Evolutionary conservation across 176 grass and related monocot species (phyloP).

Genomic region (Zea luxurians): DNA sequence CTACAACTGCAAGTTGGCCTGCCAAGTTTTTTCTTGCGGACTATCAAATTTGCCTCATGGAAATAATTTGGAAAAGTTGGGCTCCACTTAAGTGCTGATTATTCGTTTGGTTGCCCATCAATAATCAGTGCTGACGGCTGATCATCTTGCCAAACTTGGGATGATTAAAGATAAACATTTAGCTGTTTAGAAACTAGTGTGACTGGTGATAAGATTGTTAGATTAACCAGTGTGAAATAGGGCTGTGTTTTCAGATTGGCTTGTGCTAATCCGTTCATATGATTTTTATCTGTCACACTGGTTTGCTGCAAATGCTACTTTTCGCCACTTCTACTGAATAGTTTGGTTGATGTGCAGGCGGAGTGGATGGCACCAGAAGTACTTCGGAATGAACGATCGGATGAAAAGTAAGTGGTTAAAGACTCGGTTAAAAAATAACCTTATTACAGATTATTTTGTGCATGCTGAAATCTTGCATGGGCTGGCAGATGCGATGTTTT

Average conservation of each 20-base stretch:
- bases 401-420: constrained; percentile 76
- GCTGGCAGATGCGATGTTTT: constrained; percentile 89
- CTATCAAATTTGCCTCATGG: background rate
- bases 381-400: constrained; percentile 88
- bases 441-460: constrained; percentile 11
- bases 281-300: constrained; percentile 6
- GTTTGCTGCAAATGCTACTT: constrained; percentile 35
- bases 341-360: constrained; percentile 59
- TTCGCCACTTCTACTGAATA: constrained; percentile 24
- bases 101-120: background rate
- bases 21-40: background rate
- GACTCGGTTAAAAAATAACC: background rate
- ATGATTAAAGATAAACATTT: background rate
- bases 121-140: background rate
- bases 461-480: constrained; percentile 33
- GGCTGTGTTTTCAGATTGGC: background rate
- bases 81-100: background rate
- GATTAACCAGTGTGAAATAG: background rate
- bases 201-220: constrained; percentile 23
- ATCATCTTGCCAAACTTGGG: background rate
- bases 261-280: constrained; percentile 24
- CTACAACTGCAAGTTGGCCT: background rate
- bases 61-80: background rate
- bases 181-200: constrained; percentile 12
- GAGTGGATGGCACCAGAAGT: constrained; percentile 99